Evolutionary conservation across 805 yeast species (phyloP), one percentile per base, ranked within the genome.

Genomic region (Candida michaelii): DNA sequence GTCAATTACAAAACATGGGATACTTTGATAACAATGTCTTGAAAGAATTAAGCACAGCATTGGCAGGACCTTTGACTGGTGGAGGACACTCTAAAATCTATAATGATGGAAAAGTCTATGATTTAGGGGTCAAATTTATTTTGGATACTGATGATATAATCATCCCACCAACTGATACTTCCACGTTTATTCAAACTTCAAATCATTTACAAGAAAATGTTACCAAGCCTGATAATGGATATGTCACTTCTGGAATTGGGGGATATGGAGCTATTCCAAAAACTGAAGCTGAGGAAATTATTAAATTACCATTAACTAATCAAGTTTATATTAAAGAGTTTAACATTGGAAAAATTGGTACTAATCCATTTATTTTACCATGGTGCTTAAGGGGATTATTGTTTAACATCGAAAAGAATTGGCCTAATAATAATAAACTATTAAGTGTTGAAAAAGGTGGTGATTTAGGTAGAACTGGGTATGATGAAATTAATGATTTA

Each of bases 11-110:
- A 42, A 89, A 91, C 58, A 52, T 80, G 36, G 98, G 98, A 0
- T 75, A 70, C 39, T 79, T 83, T 37, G 99, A 91, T 57, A 91
- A 88, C 58, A 93, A 89, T 16, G 85, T 93, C 11, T 71, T 91
- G 15, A 83, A 83, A 48, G 97, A 93, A 58, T 74, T 91, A 32
- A 87, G 96, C 42, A 76, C 74, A 2, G 64, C 69, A 30, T 70
- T 69, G 48, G 93, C 95, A 0, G 99, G 99, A 0, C 85, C 96
- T 1, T 68, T 93, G 40, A 91, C 97, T 0, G 97, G 97, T 2
- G 90, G 93, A 6, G 99, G 99, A 0, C 99, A 91, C 60, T 89
- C 97, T 0, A 83, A 77, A 48, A 81, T 93, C 19, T 91, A 91
- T 62, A 85, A 86, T 53, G 96, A 88, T 50, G 79, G 82, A 3